Evolutionary conservation across 306 rosid genomes (phyloP).

Genomic region (Psophocarpus tetragonolobus): DNA sequence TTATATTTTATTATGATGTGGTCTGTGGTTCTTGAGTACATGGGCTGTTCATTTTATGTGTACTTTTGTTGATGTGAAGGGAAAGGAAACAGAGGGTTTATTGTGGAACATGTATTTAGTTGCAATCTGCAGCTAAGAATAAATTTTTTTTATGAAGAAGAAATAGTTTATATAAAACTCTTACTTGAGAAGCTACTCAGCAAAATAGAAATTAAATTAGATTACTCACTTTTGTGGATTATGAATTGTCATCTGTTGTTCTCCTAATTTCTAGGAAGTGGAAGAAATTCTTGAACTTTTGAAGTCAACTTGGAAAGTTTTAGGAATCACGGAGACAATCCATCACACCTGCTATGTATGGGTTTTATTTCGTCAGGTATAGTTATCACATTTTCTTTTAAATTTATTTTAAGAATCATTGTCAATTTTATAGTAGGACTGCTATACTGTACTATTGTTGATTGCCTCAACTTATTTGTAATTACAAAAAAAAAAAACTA

Average conservation of each 20-base stretch:
- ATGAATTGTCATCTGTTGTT: slow-evolving; percentile 28
- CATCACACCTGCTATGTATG: slow-evolving; percentile 94
- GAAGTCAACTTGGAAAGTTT: slow-evolving; percentile 97
- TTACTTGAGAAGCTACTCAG: slow-evolving; percentile 5
- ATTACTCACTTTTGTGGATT: not conserved
- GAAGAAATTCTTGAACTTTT: slow-evolving; percentile 96
- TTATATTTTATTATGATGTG: slow-evolving; percentile 14
- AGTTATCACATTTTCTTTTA: slow-evolving; percentile 7
- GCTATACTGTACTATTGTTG: slow-evolving; percentile 7
- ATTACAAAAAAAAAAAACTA: not conserved
- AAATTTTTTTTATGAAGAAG: slow-evolving; percentile 1
- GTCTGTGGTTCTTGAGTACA: slow-evolving; percentile 6
- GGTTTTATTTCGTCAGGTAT: slow-evolving; percentile 97
- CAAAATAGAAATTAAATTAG: slow-evolving; percentile 6
- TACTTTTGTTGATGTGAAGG: slow-evolving; percentile 7
- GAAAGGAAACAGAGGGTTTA: slow-evolving; percentile 16
- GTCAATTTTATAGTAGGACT: slow-evolving; percentile 19
- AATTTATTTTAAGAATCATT: slow-evolving; percentile 1
- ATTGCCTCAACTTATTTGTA: slow-evolving; percentile 12
- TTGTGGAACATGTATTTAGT: slow-evolving; percentile 19
- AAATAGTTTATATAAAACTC: not conserved
- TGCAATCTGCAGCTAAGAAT: slow-evolving; percentile 19
- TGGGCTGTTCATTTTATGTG: slow-evolving; percentile 28
- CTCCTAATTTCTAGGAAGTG: slow-evolving; percentile 72
- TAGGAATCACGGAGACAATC: slow-evolving; percentile 95